Evolutionary conservation across 2,329 filamentous ascomycete species (phyloP).

Genomic region (Pestalotiopsis fici): DNA sequence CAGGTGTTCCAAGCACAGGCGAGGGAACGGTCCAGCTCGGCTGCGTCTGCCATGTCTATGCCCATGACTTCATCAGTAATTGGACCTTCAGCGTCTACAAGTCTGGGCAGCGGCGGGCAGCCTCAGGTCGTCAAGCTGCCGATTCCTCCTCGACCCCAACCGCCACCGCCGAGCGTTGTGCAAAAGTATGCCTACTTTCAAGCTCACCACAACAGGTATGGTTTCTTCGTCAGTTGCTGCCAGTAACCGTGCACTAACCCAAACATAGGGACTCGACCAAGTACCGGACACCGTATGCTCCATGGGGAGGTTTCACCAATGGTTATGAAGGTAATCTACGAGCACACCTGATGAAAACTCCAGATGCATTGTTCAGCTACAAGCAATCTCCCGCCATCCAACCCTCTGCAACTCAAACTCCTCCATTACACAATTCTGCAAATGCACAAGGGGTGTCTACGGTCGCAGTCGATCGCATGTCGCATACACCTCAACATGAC

Average conservation of each 20-base stretch:
- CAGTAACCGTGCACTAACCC: constrained; percentile 16
- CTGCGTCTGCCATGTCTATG: constrained; percentile 31
- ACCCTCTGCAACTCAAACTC: not conserved
- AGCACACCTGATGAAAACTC: constrained; percentile 45
- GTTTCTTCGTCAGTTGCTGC: constrained; percentile 8
- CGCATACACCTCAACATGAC: not conserved
- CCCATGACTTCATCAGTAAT: constrained; percentile 36
- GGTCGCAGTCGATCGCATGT: constrained; percentile 1
- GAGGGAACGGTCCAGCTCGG: constrained; percentile 30
- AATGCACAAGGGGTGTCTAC: not conserved
- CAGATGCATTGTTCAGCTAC: constrained; percentile 34
- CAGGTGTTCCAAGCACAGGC: constrained; percentile 34
- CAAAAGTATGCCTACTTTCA: constrained; percentile 62
- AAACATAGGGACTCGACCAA: constrained; percentile 49
- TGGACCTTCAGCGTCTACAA: constrained; percentile 34
- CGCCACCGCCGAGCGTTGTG: constrained; percentile 38
- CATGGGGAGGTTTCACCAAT: constrained; percentile 60
- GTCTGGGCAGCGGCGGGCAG: constrained; percentile 26
- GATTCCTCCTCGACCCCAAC: constrained; percentile 10
- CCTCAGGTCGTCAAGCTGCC: constrained; percentile 22
- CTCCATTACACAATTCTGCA: constrained; percentile 15
- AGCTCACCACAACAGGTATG: constrained; percentile 59
- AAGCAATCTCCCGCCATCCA: not conserved
- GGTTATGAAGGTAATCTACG: constrained; percentile 57
- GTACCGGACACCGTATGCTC: constrained; percentile 62